phyloP scores from a whole-genome alignment of 495 filamentous ascomycete species.

The Aspergillus saccharolyticus region DNA sequence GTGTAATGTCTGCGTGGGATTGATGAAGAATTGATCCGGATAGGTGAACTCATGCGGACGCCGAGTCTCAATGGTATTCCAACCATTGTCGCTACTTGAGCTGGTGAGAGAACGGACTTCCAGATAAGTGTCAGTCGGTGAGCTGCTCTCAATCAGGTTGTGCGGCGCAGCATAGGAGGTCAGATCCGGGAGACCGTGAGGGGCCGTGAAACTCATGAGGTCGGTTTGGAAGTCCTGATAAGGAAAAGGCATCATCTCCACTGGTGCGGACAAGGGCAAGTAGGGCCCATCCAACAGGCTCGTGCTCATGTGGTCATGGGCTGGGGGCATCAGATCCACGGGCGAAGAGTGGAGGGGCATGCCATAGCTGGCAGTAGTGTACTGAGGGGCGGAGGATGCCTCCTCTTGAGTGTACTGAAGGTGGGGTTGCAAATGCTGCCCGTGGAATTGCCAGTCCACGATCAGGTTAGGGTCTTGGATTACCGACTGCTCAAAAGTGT shows the following conservation, averaged over 20 bases:
- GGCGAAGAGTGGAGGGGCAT: constrained; percentile 54
- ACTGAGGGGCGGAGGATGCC: constrained; percentile 48
- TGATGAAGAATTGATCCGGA: constrained; percentile 65
- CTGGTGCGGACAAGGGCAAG: constrained; percentile 59
- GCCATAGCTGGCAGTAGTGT: constrained; percentile 42
- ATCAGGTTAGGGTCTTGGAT: constrained; percentile 42
- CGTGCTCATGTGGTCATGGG: constrained; percentile 60
- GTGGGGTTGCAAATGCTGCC: constrained; percentile 48
- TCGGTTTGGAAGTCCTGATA: constrained; percentile 70
- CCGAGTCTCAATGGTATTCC: constrained; percentile 66
- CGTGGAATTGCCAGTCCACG: constrained; percentile 46
- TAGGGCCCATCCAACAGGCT: constrained; percentile 63
- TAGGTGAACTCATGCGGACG: constrained; percentile 49
- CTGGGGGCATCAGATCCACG: constrained; percentile 64
- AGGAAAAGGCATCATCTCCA: constrained; percentile 63
- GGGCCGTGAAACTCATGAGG: constrained; percentile 41
- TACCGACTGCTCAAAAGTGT: constrained; percentile 42
- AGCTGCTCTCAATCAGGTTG: constrained; percentile 60
- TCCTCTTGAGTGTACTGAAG: constrained; percentile 39
- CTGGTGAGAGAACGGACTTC: constrained; percentile 75
- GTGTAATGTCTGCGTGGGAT: constrained; percentile 80
- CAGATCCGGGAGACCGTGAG: constrained; percentile 51
- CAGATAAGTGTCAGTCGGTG: constrained; percentile 75
- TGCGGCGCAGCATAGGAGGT: constrained; percentile 42
- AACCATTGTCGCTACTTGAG: constrained; percentile 79